A percentile compares a stretch with the other conserved stretches of the same genome.
These are phyloP conservation scores for Catharanthus roseus DNA, from an alignment of 257 asterid species.

Conservation along the genomic window DNA sequence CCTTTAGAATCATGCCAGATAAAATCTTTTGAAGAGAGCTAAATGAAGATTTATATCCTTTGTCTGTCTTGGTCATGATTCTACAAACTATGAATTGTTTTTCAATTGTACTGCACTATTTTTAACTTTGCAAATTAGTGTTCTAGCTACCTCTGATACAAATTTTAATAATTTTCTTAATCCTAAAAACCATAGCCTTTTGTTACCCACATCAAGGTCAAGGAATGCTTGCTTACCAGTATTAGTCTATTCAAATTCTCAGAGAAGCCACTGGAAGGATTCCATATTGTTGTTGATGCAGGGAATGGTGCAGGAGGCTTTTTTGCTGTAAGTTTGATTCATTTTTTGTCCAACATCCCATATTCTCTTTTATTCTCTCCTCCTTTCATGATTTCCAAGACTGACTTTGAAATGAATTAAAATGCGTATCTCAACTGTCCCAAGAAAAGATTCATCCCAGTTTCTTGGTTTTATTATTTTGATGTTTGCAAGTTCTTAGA, in stretches of 20 bases:
- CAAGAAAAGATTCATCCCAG: background rate
- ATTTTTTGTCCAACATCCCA: slow-evolving; percentile 5
- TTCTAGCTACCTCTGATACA: background rate
- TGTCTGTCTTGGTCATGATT: background rate
- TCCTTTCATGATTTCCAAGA: background rate
- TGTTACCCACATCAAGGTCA: slow-evolving; percentile 10
- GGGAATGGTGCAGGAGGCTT: slow-evolving; percentile 99
- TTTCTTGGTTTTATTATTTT: background rate
- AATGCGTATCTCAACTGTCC: background rate
- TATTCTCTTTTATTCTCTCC: slow-evolving; percentile 14
- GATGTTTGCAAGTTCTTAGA: background rate
- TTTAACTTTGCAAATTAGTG: background rate
- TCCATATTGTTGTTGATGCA: slow-evolving; percentile 97
- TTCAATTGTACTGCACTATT: background rate
- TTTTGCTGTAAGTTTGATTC: slow-evolving; percentile 79
- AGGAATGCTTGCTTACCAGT: slow-evolving; percentile 25
- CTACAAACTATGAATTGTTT: background rate
- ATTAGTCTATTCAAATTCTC: slow-evolving; percentile 26
- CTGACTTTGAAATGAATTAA: background rate
- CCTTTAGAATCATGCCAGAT: background rate
- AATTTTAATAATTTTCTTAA: background rate
- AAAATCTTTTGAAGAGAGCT: background rate
- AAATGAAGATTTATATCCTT: background rate
- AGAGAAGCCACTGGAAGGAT: slow-evolving; percentile 97
- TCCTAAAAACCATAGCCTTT: slow-evolving; percentile 1